phyloP scores from a whole-genome alignment of 176 grass and related monocot species.

The Carex littledalei region DNA sequence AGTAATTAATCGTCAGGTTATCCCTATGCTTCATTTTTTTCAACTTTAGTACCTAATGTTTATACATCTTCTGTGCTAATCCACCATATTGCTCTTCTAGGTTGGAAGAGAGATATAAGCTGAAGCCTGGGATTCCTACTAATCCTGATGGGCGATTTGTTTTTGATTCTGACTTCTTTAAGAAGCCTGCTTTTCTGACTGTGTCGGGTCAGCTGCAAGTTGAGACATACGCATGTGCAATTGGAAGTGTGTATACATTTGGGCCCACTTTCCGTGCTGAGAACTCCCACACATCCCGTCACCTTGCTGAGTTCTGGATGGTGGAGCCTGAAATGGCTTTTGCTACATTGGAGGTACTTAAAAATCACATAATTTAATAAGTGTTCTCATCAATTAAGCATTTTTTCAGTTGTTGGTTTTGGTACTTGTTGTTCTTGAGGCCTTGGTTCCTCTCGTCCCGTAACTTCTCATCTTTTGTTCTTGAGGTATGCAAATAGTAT shows the following conservation, averaged over 20 bases:
- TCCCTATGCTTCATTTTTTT: not conserved
- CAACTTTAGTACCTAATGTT: not conserved
- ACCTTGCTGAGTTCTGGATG: constrained; percentile 99
- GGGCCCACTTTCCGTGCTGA: constrained; percentile 94
- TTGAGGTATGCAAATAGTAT: not conserved
- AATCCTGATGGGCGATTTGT: constrained; percentile 63
- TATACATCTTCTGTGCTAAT: not conserved
- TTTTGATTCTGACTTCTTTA: constrained; percentile 80
- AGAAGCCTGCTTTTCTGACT: constrained; percentile 87
- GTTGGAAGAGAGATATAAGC: constrained; percentile 83
- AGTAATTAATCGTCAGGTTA: not conserved
- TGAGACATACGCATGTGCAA: constrained; percentile 84
- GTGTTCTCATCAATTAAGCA: not conserved
- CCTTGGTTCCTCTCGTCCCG: not conserved
- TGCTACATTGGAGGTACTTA: constrained; percentile 78
- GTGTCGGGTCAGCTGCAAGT: constrained; percentile 96
- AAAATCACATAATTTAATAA: not conserved
- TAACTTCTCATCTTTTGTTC: not conserved
- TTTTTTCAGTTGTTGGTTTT: not conserved
- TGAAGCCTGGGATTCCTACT: constrained; percentile 67
- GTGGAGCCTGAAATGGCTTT: constrained; percentile 98
- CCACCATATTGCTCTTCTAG: constrained; percentile 19
- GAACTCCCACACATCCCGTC: constrained; percentile 82
- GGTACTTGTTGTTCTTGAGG: not conserved
- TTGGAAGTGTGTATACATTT: constrained; percentile 92